phyloP scores from a whole-genome alignment of 345 rosid genomes.

The Clarkia xantiana region DNA sequence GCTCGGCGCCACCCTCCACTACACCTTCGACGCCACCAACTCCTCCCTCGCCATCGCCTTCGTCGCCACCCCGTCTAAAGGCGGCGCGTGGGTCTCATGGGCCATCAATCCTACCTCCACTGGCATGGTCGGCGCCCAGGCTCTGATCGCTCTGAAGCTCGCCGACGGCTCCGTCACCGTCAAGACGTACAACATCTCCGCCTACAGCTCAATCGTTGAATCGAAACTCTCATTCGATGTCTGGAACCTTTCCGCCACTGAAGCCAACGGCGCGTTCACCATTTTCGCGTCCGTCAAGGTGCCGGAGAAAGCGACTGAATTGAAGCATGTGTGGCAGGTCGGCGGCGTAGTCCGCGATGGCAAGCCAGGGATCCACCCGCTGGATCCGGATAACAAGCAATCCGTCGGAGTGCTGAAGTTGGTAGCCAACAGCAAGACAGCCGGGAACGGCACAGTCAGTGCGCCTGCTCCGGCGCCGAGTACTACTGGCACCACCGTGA shows the following conservation, averaged over 20 bases:
- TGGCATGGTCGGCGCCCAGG: conserved; percentile 57
- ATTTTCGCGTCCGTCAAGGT: conserved; percentile 10
- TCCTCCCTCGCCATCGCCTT: conserved; percentile 73
- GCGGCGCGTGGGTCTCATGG: conserved; percentile 77
- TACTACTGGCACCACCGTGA: not conserved
- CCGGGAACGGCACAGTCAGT: not conserved
- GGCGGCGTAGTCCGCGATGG: conserved; percentile 23
- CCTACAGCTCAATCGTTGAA: conserved; percentile 5
- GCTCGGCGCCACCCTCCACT: conserved; percentile 59
- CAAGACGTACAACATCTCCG: conserved; percentile 11
- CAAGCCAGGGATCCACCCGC: conserved; percentile 20
- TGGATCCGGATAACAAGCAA: conserved; percentile 10
- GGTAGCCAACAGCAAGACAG: not conserved
- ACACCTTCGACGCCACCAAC: conserved; percentile 47
- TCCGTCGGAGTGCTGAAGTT: conserved; percentile 16
- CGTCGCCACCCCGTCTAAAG: conserved; percentile 31
- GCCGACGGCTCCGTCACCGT: conserved; percentile 12
- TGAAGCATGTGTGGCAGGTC: conserved; percentile 84
- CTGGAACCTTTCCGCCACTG: conserved; percentile 10
- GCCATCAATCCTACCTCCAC: conserved; percentile 47
- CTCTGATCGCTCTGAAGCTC: conserved; percentile 35
- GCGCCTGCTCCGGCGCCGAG: not conserved
- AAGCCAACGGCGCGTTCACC: conserved; percentile 6
- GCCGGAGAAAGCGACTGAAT: conserved; percentile 22
- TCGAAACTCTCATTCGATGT: conserved; percentile 9